phyloP scores from a whole-genome alignment of 164 flowering plant species.

The Dillenia turbinata region DNA sequence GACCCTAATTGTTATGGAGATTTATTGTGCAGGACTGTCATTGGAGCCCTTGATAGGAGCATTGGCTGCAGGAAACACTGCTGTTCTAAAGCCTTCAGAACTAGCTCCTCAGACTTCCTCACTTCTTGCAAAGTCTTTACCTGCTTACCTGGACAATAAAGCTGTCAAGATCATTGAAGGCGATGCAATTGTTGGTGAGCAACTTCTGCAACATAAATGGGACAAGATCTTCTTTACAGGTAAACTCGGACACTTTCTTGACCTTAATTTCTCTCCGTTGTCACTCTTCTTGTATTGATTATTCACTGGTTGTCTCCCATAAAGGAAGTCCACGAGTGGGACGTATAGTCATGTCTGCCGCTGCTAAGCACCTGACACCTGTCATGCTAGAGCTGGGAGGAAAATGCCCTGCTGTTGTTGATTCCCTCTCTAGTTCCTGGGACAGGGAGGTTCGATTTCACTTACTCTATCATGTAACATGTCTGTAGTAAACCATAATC shows the following conservation, averaged over 20 bases:
- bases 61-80: constrained; percentile 78
- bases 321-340: constrained; percentile 74
- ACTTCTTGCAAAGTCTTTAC: constrained; percentile 48
- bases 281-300: not conserved
- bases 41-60: constrained; percentile 91
- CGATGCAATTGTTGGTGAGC: constrained; percentile 35
- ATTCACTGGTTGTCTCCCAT: not conserved
- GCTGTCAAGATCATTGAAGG: constrained; percentile 72
- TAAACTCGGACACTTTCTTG: constrained; percentile 4
- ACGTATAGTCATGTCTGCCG: constrained; percentile 73
- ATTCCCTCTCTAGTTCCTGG: constrained; percentile 31
- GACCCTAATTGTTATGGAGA: too few relatives aligned
- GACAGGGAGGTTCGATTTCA: constrained; percentile 40
- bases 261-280: too few relatives aligned
- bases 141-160: constrained; percentile 52
- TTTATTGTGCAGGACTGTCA: constrained; percentile 39
- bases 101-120: constrained; percentile 59
- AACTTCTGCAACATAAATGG: constrained; percentile 64
- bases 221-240: constrained; percentile 97
- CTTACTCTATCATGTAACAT: too few relatives aligned
- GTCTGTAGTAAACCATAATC: too few relatives aligned
- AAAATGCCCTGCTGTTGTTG: constrained; percentile 76
- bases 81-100: constrained; percentile 83
- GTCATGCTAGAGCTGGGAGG: constrained; percentile 91
- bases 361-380: constrained; percentile 85